Base-by-base conservation (phyloP, 2,329 filamentous ascomycete genomes). In the Aureobasidium pullulans region DNA sequence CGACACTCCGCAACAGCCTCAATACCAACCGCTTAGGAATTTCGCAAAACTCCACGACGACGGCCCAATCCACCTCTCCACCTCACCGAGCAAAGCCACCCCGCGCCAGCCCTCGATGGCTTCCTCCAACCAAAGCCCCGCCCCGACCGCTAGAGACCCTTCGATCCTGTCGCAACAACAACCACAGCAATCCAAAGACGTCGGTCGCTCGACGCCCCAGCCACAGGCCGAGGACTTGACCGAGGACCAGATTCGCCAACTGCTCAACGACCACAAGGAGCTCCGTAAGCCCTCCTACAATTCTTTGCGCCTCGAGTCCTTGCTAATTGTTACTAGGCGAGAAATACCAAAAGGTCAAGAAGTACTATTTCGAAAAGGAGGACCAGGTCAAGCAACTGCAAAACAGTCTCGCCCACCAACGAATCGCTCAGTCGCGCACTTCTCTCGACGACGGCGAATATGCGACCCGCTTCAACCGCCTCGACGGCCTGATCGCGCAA, bases 271-370 rank as follows among this genome's bases (percentile, higher is more conserved):
- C 34, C 76, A 79, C 63, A 78, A 79, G 50, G 74, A 79, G 60
- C 66, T 80, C 62, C 75, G 77, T 80, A 69, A 72, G 76, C 65
- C 44, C 39, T 19, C 37, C 16, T 9, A 39, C 11, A 13, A 10
- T 5, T 15, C 31, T 39, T 7, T 50, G 13, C 15, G 15, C 31
- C 36, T 52, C 57, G 37, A 67, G 60, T 31, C 32, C 19, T 31
- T 47, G n/a, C 61, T 56, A 16, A 56, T 13, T 19, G 10, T 7
- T 1, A 2, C 10, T 56, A 96, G 92, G 94, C 69, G 85, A 84
- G 65, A 99, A 99, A 77, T 99, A 99, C 72, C 95, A 95, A 72
- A 96, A 96, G 71, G 93, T 99, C 60, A 99, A 99, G 78, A 86
- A 91, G 59, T 89, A 96, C 67, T 99, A 96, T 72, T 97, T 97